Base-by-base conservation (phyloP, 441 rosid species). In the Pelargonium australe region DNA sequence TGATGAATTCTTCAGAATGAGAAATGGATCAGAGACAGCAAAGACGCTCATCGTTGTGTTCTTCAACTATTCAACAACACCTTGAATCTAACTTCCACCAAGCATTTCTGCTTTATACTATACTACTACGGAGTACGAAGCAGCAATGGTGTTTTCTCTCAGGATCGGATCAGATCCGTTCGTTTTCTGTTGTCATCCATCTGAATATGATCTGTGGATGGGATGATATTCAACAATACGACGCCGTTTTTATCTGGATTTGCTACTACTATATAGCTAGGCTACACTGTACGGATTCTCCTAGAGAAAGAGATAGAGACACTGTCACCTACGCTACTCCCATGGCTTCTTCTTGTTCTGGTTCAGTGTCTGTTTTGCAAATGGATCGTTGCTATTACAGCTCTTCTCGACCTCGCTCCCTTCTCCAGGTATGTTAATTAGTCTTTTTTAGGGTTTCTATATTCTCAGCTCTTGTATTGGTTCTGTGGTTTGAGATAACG, bases 31-130 rank as follows among this genome's bases (percentile, higher is more conserved):
- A 55, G 61, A 14, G 61, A 20, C 19, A 16, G 61, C 25, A 20
- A 55, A 55, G 61, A 55, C 61, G 7, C 61, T 55, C 61, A 55
- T 55, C 61, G 14, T 16, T 31, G 37, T 55, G 16, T 10, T 55
- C 61, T 55, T n/a, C 61, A 8, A 14, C 61, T n/a, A 19, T 55
- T 20, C 49, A 20, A 51, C 58, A 51, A 51, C 58, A 51, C 58
- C 25, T 16, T 14, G 23, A 14, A 9, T 55, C 23, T 10, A 14
- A 16, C 61, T 16, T 19, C 25, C 61, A 55, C 61, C 25, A 16
- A 19, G 61, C 61, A 16, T 55, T 55, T 55, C 23, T 31, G 37
- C 37, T 31, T 31, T 55, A 55, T 55, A 10, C n/a, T 55, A 8
- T 55, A 16, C 61, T 55, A 55, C 61, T 55, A 20, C 61, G 61